Evolutionary conservation across 768 basidiomycete genomes (phyloP), one percentile per base, ranked within the genome.

Genomic region (Auriculariales sp.): DNA sequence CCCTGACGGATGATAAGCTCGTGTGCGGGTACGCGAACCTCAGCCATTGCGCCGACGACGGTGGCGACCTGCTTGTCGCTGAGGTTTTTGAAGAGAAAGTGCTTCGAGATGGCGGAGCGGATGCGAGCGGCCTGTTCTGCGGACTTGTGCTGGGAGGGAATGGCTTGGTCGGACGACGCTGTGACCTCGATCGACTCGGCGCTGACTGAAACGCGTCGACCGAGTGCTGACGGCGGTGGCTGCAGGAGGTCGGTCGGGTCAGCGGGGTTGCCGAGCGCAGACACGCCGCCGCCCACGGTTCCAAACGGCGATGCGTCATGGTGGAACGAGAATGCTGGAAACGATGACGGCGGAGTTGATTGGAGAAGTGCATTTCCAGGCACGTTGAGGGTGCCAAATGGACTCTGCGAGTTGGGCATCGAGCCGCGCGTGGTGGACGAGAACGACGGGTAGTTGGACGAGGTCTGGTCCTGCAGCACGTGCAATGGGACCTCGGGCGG

Each of bases 1-100:
- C 95, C 95, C 64, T 99, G 95, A 46, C 86, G 78, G 57, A 99
- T 97, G 53, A 99, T 83, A n/a, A 93, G 81, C 56, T 92, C 82
- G 54, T 83, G 81, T 53, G 75, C 69, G 28, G 65, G 67, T 12
- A 88, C 79, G 4, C 66, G 70, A 42, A 79, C 74, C 67, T 99
- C 95, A 63, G 83, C 84, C 93, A 99, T 98, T 24, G 95, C 95
- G 49, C 84, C 85, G 22, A 98, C 70, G 17, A 93, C 94, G 39
- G 92, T 91, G 1, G 77, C 78, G 64, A 88, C 84, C 65, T 98
- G 94, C 59, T 97, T 94, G 58, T 95, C 90, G 56, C 97, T 93
- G 12, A 99, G 79, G 64, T 94, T 91, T 47, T 90, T 78, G 72
- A 99, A 99, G 51, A 97, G 79, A 59, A 98, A 90, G 63, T 93